These are phyloP conservation scores for Durusdinium trenchii DNA, from an alignment of 73 alveolate genomes.

Conservation along the genomic window DNA sequence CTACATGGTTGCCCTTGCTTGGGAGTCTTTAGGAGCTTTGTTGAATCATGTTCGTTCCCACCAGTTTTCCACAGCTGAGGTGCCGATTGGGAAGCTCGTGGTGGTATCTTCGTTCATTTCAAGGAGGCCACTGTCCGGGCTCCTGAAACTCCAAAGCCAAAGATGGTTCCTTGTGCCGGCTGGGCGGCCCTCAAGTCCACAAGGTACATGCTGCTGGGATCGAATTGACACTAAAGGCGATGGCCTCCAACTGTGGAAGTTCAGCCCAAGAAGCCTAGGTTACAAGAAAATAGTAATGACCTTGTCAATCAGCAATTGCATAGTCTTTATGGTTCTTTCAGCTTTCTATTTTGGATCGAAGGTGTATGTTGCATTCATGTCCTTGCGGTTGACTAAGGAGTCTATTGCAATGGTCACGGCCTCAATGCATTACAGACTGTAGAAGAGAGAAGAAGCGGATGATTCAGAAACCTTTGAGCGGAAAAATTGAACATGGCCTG, in stretches of 20 bases:
- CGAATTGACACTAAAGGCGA: too few relatives aligned
- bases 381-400: not conserved
- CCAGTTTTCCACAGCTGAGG: conserved; percentile 24
- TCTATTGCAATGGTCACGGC: conserved; percentile 51
- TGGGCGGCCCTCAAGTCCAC: too few relatives aligned
- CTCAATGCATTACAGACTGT: not conserved
- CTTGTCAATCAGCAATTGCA: not conserved
- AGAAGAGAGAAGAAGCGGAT: not conserved
- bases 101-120: conserved; percentile 78
- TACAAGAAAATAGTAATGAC: too few relatives aligned
- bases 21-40: too few relatives aligned
- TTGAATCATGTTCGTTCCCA: too few relatives aligned
- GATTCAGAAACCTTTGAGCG: not conserved
- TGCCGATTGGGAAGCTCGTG: conserved; percentile 77
- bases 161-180: not conserved
- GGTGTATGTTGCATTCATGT: too few relatives aligned
- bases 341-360: not conserved
- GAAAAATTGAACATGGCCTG: too few relatives aligned
- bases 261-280: too few relatives aligned
- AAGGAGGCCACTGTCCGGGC: conserved; percentile 40
- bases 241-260: too few relatives aligned
- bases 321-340: too few relatives aligned
- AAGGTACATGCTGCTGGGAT: too few relatives aligned
- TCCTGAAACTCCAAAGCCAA: not conserved
- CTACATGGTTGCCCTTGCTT: too few relatives aligned